A percentile compares a stretch with the other conserved stretches of the same genome.
Conservation (phyloP, 2,329 filamentous ascomycete species). For the Arthrobotrys musiformis region DNA sequence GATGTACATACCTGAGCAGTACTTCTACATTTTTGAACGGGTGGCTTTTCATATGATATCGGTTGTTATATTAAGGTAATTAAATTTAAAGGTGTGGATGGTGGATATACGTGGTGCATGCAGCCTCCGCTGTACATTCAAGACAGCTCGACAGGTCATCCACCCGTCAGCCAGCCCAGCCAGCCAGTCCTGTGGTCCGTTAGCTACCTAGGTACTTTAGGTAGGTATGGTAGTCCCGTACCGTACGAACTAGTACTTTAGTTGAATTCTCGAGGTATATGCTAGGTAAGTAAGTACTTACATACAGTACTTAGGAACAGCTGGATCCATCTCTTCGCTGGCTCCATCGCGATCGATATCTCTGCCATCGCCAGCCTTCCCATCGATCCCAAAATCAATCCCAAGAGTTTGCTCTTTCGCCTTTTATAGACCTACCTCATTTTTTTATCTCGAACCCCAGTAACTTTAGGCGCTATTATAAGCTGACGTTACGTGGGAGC, state of each 20-base stretch:
- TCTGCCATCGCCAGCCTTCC: not conserved
- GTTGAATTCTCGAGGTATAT: constrained; percentile 15
- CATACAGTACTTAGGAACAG: too few species aligned
- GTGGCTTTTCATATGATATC: too few species aligned
- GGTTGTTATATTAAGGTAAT: too few species aligned
- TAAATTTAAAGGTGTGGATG: constrained; percentile 5
- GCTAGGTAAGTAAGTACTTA: too few species aligned
- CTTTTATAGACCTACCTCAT: too few species aligned
- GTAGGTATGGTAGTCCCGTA: too few species aligned
- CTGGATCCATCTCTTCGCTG: constrained; percentile 3
- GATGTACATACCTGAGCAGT: not conserved
- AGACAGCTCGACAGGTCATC: constrained; percentile 42
- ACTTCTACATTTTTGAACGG: too few species aligned
- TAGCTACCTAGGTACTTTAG: too few species aligned
- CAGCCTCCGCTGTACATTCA: constrained; percentile 3
- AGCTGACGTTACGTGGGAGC: constrained; percentile 27
- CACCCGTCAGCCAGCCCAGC: constrained; percentile 9
- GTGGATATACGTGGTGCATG: constrained; percentile 26
- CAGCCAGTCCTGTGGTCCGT: not conserved
- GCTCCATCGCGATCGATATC: constrained; percentile 1
- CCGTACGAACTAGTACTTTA: not conserved
- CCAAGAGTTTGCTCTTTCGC: too few species aligned
- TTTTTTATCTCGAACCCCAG: not conserved
- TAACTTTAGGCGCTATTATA: constrained; percentile 32
- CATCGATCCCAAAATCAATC: not conserved